Evolutionary conservation across 2,329 filamentous ascomycete species (phyloP), one percentile per base, ranked within the genome.

Genomic region (Clonostachys byssicola): DNA sequence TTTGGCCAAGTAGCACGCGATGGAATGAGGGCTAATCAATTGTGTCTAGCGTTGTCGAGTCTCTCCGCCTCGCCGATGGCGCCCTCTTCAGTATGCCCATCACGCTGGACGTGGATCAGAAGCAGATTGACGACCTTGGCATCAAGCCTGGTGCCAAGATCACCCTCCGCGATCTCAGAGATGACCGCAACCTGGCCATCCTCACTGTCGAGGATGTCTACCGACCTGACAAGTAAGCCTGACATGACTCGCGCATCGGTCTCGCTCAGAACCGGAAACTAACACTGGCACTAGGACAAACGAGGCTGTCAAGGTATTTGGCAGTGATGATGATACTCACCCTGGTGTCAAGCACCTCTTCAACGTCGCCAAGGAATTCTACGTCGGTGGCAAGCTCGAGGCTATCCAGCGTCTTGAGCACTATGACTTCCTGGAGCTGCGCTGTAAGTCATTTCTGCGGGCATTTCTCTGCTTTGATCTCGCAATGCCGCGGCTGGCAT

Each of bases 11-110:
- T 45, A 38, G 30, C 18, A 13, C 43, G 12, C 4, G 12, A 43
- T 43, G 34, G 17, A 39, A 16, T 23, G 17, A 20, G 10, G 10
- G 38, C 14, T 12, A 39, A 68, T 56, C 50, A 23, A 35, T 7
- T 30, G n/a, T 36, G 44, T 49, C 35, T 63, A 94, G 91, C 54
- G 94, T 99, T 54, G 92, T 96, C 56, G 85, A 86, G 69, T 83
- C 92, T 59, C 85, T 88, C 75, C 89, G 94, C 60, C 86, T 99
- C 49, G 83, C 83, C 49, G 85, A 90, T 72, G 94, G 94, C 66
- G 85, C 85, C 65, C 86, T 99, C 60, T 97, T 97, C 76, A 89
- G 83, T 70, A 99, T 99, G 74, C 94, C 94, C 61, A 97, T 99
- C 70, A 95, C 88, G 59, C 85, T 99, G 56, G 94, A 99, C 68